A percentile compares a stretch with the other conserved stretches of the same genome.
Evolutionary conservation across 2,329 filamentous ascomycete genomes (phyloP).

Genomic region (Diaporthe sp.): DNA sequence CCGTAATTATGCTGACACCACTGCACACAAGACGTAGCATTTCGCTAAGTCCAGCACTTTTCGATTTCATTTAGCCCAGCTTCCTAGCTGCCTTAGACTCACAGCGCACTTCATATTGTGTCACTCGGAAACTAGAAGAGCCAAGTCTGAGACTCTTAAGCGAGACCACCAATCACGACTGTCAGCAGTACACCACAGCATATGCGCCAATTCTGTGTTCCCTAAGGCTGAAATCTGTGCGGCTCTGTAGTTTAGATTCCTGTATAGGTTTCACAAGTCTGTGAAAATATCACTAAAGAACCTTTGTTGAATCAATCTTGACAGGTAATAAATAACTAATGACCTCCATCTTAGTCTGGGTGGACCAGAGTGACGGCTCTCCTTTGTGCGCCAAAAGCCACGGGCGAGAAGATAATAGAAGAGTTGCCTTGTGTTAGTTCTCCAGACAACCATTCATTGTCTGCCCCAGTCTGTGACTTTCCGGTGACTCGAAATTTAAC

Average conservation of each 20-base stretch:
- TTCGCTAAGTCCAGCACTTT: background rate
- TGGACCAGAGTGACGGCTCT: background rate
- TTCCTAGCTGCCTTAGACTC: background rate
- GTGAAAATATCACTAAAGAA: no score
- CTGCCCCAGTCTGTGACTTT: background rate
- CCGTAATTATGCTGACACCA: background rate
- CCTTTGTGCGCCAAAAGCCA: background rate
- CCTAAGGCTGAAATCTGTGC: background rate
- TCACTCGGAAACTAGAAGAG: background rate
- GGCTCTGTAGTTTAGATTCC: background rate
- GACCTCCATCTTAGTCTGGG: background rate
- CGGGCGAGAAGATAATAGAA: background rate
- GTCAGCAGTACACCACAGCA: background rate
- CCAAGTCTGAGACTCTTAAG: background rate
- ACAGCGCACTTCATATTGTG: no score
- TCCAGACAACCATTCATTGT: background rate
- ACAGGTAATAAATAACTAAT: background rate
- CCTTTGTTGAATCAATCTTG: no score
- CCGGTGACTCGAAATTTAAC: background rate
- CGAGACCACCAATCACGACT: background rate
- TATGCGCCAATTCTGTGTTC: background rate
- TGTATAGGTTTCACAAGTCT: no score
- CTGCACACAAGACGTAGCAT: background rate
- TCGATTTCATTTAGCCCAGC: background rate
- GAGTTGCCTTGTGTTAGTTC: no score